Evolutionary conservation across 345 rosid species (phyloP).

Genomic region (Eucalyptus globulus): DNA sequence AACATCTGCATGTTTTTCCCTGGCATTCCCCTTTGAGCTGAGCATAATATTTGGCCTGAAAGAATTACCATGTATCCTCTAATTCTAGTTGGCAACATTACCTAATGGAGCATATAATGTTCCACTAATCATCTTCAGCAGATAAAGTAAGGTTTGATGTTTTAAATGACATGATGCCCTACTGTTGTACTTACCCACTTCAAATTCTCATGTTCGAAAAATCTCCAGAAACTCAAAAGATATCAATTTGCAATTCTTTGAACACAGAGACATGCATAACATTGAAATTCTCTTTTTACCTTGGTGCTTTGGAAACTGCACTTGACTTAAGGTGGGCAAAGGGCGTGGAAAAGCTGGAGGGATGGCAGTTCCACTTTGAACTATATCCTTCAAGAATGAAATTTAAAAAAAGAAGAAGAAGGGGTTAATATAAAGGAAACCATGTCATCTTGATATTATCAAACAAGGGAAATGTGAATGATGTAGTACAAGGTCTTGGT

Average conservation of each 20-base stretch:
- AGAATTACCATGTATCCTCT: not conserved
- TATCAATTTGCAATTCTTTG: not conserved
- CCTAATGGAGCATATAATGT: not conserved
- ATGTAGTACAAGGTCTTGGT: not conserved
- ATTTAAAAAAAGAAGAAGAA: not conserved
- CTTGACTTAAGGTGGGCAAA: conserved; percentile 29
- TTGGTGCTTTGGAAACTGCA: conserved; percentile 49
- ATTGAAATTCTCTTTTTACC: conserved; percentile 7
- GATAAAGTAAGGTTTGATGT: not conserved
- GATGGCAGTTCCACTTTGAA: conserved; percentile 34
- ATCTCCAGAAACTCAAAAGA: not conserved
- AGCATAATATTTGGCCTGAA: not conserved
- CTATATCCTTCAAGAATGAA: conserved; percentile 41
- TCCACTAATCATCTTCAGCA: not conserved
- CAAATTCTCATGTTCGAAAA: not conserved
- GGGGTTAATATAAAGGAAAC: not conserved
- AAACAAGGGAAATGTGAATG: not conserved
- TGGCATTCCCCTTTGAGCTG: not conserved
- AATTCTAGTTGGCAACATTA: not conserved
- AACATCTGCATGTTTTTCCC: not conserved
- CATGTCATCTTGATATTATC: not conserved
- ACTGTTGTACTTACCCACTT: not conserved
- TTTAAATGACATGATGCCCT: not conserved
- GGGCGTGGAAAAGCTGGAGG: conserved; percentile 41
- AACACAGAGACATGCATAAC: not conserved